Conservation (phyloP, 176 grass and related monocot species). For the Avena insularis region DNA sequence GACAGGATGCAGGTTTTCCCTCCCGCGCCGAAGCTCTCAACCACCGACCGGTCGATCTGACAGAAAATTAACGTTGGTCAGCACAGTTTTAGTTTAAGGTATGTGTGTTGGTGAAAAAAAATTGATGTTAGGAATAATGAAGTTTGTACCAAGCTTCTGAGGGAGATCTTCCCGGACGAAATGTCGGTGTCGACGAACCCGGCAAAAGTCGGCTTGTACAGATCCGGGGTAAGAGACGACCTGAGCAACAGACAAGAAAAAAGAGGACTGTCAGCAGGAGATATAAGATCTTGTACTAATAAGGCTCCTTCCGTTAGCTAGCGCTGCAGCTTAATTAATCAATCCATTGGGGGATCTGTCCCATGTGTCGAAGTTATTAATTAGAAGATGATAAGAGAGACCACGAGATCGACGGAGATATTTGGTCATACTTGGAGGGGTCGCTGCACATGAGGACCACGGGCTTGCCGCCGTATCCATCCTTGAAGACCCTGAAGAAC, state of each 20-base stretch:
- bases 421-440: conserved; percentile 55
- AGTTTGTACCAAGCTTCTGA: conserved; percentile 60
- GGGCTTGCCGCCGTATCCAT: conserved; percentile 45
- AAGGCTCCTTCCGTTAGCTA: too few species aligned
- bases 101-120: neutral
- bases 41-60: conserved; percentile 72
- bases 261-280: neutral
- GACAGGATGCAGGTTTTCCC: conserved; percentile 74
- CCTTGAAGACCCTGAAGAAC: conserved; percentile 71
- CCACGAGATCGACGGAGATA: neutral
- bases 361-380: neutral
- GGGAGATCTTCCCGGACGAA: conserved; percentile 53
- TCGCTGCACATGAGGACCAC: conserved; percentile 84
- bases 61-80: neutral
- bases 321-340: neutral
- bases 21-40: conserved; percentile 64
- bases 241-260: conserved; percentile 22
- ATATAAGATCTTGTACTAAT: neutral
- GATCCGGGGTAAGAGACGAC: conserved; percentile 49
- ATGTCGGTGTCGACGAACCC: conserved; percentile 69
- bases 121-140: neutral
- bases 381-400: neutral
- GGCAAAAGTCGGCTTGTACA: conserved; percentile 73
- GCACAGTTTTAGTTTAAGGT: neutral
- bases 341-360: neutral